Conservation (phyloP, 768 basidiomycete genomes). For the Atractiella rhizophila region DNA sequence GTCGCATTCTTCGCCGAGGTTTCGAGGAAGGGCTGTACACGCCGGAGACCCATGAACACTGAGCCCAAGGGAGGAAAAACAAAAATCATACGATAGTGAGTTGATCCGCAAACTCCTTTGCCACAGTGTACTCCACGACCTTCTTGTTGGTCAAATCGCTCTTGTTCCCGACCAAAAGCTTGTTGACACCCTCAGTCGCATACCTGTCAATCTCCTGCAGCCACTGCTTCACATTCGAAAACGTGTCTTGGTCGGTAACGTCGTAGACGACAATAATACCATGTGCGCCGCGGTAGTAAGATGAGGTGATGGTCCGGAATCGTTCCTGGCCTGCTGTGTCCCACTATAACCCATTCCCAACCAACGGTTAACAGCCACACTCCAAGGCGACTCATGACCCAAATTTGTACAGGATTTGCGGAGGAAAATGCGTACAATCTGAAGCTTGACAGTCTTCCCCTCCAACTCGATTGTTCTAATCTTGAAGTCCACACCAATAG, state of each 20-base stretch:
- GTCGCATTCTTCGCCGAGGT: slow-evolving; percentile 93
- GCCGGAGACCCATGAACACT: neutral
- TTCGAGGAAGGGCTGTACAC: slow-evolving; percentile 67
- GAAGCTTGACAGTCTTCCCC: slow-evolving; percentile 93
- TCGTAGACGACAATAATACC: slow-evolving; percentile 80
- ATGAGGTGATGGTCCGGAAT: slow-evolving; percentile 89
- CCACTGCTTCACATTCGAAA: slow-evolving; percentile 65
- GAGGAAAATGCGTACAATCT: no score
- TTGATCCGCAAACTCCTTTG: slow-evolving; percentile 58
- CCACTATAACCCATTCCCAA: slow-evolving; percentile 37
- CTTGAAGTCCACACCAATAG: slow-evolving; percentile 98
- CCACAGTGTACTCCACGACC: slow-evolving; percentile 25
- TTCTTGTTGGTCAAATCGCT: slow-evolving; percentile 80
- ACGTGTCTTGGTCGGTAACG: slow-evolving; percentile 51
- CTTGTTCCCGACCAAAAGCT: slow-evolving; percentile 96
- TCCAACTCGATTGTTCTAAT: slow-evolving; percentile 96
- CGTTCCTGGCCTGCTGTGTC: slow-evolving; percentile 97
- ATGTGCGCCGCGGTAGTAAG: slow-evolving; percentile 96
- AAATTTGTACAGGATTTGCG: slow-evolving; percentile 20
- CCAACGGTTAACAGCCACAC: no score
- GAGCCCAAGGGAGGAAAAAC: neutral
- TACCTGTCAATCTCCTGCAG: slow-evolving; percentile 28
- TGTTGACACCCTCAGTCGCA: slow-evolving; percentile 95
- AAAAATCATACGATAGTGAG: slow-evolving; percentile 35
- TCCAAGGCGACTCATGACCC: neutral